Evolutionary conservation across 306 rosid species (phyloP).

Genomic region (Vigna hirtella): DNA sequence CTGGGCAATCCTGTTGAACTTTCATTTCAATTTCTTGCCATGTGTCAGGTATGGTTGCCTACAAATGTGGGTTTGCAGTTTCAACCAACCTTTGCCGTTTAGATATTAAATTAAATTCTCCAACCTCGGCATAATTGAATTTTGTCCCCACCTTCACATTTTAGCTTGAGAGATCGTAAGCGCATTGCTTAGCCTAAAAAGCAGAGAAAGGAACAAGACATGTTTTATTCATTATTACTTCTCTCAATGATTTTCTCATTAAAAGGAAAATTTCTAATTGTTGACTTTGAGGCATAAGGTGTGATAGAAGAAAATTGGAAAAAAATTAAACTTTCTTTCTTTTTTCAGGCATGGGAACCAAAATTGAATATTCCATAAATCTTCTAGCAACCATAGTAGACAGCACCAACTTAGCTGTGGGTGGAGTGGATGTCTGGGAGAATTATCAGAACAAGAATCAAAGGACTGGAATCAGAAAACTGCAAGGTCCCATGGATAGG

Average conservation of each 20-base stretch:
- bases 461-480: conserved; percentile 46
- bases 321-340: not conserved
- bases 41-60: conserved; percentile 33
- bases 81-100: conserved; percentile 45
- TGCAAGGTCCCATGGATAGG: conserved; percentile 63
- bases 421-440: conserved; percentile 75
- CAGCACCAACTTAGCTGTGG: conserved; percentile 57
- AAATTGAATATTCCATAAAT: conserved; percentile 70
- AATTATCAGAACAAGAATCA: conserved; percentile 49
- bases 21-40: conserved; percentile 29
- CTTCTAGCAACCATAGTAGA: conserved; percentile 58
- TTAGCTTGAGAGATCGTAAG: conserved; percentile 49
- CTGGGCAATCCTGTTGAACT: conserved; percentile 2
- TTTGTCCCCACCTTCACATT: conserved; percentile 54
- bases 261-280: not conserved
- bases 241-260: conserved; percentile 10
- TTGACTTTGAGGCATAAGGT: conserved; percentile 1
- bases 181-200: conserved; percentile 43
- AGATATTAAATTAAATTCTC: conserved; percentile 47
- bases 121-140: conserved; percentile 52
- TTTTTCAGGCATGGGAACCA: conserved; percentile 88
- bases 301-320: not conserved
- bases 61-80: conserved; percentile 3
- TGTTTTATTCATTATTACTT: conserved; percentile 24
- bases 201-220: conserved; percentile 6